Evolutionary conservation across 1,139 yeast species (phyloP).

Genomic region (Magnusiomyces fungicola): DNA sequence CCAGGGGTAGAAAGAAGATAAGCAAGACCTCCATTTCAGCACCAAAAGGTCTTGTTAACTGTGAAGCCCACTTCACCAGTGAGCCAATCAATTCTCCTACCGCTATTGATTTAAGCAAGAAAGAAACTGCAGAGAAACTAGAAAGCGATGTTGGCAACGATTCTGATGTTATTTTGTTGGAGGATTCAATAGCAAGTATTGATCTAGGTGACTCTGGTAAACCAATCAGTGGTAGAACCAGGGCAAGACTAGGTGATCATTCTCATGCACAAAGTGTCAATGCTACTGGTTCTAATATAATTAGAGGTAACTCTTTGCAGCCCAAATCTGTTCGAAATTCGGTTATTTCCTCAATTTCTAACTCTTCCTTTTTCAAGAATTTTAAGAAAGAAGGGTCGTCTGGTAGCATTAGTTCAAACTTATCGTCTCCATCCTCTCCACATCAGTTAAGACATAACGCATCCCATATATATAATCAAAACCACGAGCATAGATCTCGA

Average conservation of each 20-base stretch:
- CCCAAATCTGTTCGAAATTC: not conserved
- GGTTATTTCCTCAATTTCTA: not conserved
- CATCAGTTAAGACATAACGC: not conserved
- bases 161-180: not conserved
- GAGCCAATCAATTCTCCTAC: constrained; percentile 9
- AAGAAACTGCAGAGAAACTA: not conserved
- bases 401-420: not conserved
- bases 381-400: not conserved
- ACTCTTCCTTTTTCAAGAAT: not conserved
- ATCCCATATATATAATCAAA: too few species aligned
- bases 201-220: not conserved
- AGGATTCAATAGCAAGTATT: not conserved
- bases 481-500: too few species aligned
- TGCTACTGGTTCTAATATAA: not conserved
- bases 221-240: not conserved
- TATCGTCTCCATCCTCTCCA: not conserved
- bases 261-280: too few species aligned
- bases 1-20: constrained; percentile 11
- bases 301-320: not conserved
- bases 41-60: constrained; percentile 23
- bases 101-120: constrained; percentile 7
- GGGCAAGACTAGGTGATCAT: too few species aligned
- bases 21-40: constrained; percentile 22
- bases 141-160: not conserved
- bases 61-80: constrained; percentile 20